A percentile compares a stretch with the other conserved stretches of the same genome.
These are phyloP conservation scores for Barnettozyma siamensis DNA, from an alignment of 805 yeast genomes.

Conservation along the genomic window DNA sequence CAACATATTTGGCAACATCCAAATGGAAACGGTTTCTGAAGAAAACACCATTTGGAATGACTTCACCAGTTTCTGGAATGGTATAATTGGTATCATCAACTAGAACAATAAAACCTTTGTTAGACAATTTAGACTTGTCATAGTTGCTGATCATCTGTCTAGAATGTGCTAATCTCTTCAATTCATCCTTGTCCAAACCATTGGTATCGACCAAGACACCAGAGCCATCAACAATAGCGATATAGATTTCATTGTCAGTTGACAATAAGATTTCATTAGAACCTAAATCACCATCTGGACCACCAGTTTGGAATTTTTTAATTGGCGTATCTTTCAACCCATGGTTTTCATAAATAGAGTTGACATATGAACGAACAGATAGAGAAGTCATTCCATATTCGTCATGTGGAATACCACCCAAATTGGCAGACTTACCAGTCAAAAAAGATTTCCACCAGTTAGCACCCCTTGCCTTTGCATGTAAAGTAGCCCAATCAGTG, in stretches of 20 bases:
- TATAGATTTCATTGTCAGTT: conserved; percentile 66
- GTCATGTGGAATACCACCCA: conserved; percentile 98
- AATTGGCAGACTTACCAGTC: conserved; percentile 86
- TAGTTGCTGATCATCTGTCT: conserved; percentile 71
- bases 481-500: conserved; percentile 96
- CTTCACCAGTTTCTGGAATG: conserved; percentile 65
- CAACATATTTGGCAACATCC: conserved; percentile 56
- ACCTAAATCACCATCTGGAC: conserved; percentile 98
- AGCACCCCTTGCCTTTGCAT: conserved; percentile 88
- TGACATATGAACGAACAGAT: conserved; percentile 87
- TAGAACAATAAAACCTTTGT: conserved; percentile 73
- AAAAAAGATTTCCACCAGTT: conserved; percentile 98
- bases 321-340: conserved; percentile 52
- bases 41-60: conserved; percentile 75
- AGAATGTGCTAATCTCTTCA: conserved; percentile 67
- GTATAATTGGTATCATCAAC: conserved; percentile 78
- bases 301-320: conserved; percentile 92
- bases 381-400: conserved; percentile 96
- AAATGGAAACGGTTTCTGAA: conserved; percentile 91
- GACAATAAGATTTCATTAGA: conserved; percentile 91
- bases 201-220: conserved; percentile 92
- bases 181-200: conserved; percentile 79
- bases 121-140: conserved; percentile 60
- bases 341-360: conserved; percentile 78
- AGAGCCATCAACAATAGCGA: conserved; percentile 90